Evolutionary conservation across 1,139 yeast genomes (phyloP).

Genomic region (Debaryomycetaceae sp.): DNA sequence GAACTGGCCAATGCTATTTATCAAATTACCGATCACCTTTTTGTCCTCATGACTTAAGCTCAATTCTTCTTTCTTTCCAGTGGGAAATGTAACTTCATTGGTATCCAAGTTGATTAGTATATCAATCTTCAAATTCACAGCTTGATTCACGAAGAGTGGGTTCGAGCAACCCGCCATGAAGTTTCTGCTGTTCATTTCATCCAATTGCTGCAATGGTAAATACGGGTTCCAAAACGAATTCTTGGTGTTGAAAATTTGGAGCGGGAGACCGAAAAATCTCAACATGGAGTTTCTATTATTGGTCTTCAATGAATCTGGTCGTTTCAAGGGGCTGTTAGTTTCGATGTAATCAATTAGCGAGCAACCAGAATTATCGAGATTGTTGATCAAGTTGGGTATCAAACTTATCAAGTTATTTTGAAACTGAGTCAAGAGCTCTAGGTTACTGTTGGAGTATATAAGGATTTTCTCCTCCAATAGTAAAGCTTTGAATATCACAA

Average conservation of each 20-base stretch:
- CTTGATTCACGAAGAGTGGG: conserved; percentile 69
- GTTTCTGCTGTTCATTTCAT: conserved; percentile 64
- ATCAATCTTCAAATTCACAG: conserved; percentile 50
- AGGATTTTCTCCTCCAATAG: conserved; percentile 68
- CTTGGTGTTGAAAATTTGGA: conserved; percentile 74
- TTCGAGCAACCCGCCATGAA: conserved; percentile 89
- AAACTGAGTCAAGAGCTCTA: conserved; percentile 74
- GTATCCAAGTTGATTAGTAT: conserved; percentile 38
- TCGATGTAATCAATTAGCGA: conserved; percentile 63
- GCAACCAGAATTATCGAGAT: conserved; percentile 76
- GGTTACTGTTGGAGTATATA: conserved; percentile 70
- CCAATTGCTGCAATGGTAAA: conserved; percentile 85
- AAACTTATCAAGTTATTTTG: conserved; percentile 72
- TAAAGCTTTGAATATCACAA: conserved; percentile 72
- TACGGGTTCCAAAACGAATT: conserved; percentile 93
- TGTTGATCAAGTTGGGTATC: conserved; percentile 72
- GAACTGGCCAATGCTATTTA: conserved; percentile 14
- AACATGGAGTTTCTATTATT: conserved; percentile 76
- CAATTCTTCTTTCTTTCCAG: conserved; percentile 41
- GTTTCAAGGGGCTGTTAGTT: conserved; percentile 44
- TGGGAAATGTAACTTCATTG: conserved; percentile 42
- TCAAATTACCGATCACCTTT: conserved; percentile 58
- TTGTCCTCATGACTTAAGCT: conserved; percentile 64
- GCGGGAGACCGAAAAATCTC: conserved; percentile 81
- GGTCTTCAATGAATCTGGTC: conserved; percentile 71